Conservation (phyloP, 495 filamentous ascomycete genomes). For the Lichenothelia convexa region DNA sequence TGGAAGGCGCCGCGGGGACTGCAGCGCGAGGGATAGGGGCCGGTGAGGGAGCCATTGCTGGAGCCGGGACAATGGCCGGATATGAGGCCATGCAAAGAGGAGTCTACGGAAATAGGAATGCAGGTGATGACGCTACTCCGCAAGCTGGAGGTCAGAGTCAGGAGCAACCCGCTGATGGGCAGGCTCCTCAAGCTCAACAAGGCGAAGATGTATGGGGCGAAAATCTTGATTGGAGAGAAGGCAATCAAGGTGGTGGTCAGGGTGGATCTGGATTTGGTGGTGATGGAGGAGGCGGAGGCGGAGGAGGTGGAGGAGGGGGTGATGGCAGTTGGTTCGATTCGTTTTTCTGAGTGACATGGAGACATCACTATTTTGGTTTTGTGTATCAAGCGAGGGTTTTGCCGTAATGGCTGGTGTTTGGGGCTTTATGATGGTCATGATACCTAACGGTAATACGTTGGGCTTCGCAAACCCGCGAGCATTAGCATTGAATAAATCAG, state of each 20-base stretch:
- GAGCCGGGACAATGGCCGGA: conserved; percentile 41
- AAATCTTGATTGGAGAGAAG: conserved; percentile 4
- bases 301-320: conserved; percentile 11
- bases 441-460: too few relatives aligned
- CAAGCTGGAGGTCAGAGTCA: conserved; percentile 6
- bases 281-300: conserved; percentile 22
- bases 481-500: too few relatives aligned
- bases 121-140: conserved; percentile 7
- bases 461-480: too few relatives aligned
- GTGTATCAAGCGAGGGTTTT: too few relatives aligned
- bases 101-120: conserved; percentile 5
- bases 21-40: conserved; percentile 25
- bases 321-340: conserved; percentile 14
- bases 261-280: conserved; percentile 18
- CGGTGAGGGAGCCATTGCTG: conserved; percentile 24
- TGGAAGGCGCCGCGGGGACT: conserved; percentile 18
- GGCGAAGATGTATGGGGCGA: conserved; percentile 23
- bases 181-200: conserved; percentile 5
- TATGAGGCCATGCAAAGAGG: conserved; percentile 47
- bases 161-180: conserved; percentile 7
- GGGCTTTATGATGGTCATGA: too few relatives aligned
- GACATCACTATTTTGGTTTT: too few relatives aligned
- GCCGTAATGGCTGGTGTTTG: too few relatives aligned
- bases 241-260: conserved; percentile 25
- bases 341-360: too few relatives aligned